These are phyloP conservation scores for Boehmeria nivea DNA, from an alignment of 306 rosid genomes.

Conservation along the genomic window DNA sequence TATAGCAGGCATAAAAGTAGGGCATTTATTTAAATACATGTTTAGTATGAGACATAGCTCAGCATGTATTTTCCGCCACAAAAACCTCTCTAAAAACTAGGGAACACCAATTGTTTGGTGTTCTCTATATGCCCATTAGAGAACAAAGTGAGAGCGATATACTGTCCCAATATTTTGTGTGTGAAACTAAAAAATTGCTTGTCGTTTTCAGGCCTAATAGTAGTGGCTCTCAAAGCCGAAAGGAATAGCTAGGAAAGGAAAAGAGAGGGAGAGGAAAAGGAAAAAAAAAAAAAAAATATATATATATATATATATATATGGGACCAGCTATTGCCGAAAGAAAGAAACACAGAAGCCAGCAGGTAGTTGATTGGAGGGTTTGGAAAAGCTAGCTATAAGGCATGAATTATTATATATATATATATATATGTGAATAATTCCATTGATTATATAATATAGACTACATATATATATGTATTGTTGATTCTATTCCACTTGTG, in stretches of 20 bases:
- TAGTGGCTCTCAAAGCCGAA: background rate
- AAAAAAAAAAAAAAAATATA: background rate
- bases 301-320: background rate
- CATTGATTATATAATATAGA: too few species aligned
- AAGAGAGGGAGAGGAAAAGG: too few species aligned
- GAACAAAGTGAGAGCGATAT: too few species aligned
- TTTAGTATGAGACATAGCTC: too few species aligned
- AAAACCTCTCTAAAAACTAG: too few species aligned
- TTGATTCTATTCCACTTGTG: background rate
- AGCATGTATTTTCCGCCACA: too few species aligned
- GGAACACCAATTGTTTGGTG: too few species aligned
- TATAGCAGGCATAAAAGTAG: too few species aligned
- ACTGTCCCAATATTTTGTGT: background rate
- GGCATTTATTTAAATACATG: too few species aligned
- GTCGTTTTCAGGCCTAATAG: background rate
- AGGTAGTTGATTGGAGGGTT: background rate
- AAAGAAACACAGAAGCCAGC: background rate
- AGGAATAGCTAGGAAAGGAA: background rate
- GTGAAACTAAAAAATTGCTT: background rate
- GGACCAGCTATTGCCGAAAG: constrained; percentile 1
- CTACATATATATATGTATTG: background rate
- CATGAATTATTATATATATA: background rate
- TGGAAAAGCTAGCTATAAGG: background rate
- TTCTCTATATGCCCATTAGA: background rate
- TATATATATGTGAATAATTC: background rate